Evolutionary conservation across 305 asterid species (phyloP).

Genomic region (Fraxinus platypoda): DNA sequence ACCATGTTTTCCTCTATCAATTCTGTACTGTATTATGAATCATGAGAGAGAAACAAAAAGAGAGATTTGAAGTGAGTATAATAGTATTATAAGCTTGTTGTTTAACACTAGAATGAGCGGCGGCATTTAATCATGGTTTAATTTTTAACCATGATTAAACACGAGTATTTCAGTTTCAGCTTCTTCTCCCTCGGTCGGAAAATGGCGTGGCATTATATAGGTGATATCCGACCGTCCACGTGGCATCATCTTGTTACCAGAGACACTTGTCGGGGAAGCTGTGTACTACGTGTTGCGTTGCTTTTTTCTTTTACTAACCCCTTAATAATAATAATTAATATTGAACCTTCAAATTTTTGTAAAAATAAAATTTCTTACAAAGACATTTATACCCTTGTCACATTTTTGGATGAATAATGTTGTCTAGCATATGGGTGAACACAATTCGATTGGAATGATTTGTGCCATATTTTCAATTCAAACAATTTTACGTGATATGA

Average conservation of each 20-base stretch:
- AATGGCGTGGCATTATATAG: conserved; percentile 2
- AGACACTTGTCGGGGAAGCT: conserved; percentile 21
- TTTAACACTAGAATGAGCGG: background rate
- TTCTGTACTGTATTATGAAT: background rate
- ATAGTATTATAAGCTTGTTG: background rate
- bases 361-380: background rate
- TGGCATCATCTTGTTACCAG: conserved; percentile 17
- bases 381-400: background rate
- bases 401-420: background rate
- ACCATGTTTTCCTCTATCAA: background rate
- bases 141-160: background rate
- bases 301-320: background rate
- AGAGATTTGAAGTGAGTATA: background rate
- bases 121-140: background rate
- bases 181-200: background rate
- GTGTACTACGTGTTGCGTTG: conserved; percentile 1
- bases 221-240: conserved; percentile 22
- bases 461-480: too few species aligned
- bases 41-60: background rate
- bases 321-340: background rate
- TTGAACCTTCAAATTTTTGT: background rate
- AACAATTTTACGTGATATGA: too few species aligned
- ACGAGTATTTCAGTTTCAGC: background rate
- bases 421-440: too few species aligned
- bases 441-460: too few species aligned